phyloP scores from a whole-genome alignment of 2,329 filamentous ascomycete genomes.

The Aspergillus floridensis region DNA sequence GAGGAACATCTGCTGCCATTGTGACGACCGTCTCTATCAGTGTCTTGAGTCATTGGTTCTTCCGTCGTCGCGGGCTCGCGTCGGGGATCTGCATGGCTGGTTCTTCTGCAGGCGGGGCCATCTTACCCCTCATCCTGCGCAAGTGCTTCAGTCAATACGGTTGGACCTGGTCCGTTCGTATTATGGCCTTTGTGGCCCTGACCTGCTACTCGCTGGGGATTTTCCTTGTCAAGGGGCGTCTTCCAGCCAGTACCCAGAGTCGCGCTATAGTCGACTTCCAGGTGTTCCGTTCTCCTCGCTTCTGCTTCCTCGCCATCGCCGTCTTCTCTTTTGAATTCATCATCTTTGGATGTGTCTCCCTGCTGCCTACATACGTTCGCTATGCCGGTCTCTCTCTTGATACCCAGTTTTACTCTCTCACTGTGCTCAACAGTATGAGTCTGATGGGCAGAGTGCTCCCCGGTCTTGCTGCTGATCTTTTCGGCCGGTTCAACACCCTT shows the following conservation, averaged over 20 bases:
- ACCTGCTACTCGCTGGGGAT: conserved; percentile 34
- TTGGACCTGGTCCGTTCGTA: conserved; percentile 33
- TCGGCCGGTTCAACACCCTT: conserved; percentile 50
- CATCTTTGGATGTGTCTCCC: conserved; percentile 48
- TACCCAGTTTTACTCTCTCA: conserved; percentile 46
- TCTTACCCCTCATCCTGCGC: conserved; percentile 37
- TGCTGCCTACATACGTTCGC: conserved; percentile 47
- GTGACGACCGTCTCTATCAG: conserved; percentile 39
- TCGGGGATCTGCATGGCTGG: conserved; percentile 43
- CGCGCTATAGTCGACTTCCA: conserved; percentile 39
- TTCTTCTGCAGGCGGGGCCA: conserved; percentile 37
- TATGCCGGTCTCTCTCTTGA: conserved; percentile 39
- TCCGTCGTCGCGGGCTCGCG: conserved; percentile 36
- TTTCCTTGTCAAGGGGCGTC: conserved; percentile 34
- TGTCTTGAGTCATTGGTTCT: conserved; percentile 43
- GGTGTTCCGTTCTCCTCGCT: conserved; percentile 43
- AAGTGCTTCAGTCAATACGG: conserved; percentile 32
- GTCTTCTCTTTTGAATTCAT: conserved; percentile 51
- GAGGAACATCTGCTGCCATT: conserved; percentile 35
- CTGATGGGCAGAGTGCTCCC: conserved; percentile 46
- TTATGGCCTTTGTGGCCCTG: conserved; percentile 37
- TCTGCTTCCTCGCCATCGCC: conserved; percentile 43
- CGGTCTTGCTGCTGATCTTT: conserved; percentile 43
- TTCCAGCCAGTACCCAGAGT: conserved; percentile 27
- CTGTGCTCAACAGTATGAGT: conserved; percentile 46